These are phyloP conservation scores for Trichoderma brevicompactum DNA, from an alignment of 2,329 filamentous ascomycete species.

Conservation along the genomic window DNA sequence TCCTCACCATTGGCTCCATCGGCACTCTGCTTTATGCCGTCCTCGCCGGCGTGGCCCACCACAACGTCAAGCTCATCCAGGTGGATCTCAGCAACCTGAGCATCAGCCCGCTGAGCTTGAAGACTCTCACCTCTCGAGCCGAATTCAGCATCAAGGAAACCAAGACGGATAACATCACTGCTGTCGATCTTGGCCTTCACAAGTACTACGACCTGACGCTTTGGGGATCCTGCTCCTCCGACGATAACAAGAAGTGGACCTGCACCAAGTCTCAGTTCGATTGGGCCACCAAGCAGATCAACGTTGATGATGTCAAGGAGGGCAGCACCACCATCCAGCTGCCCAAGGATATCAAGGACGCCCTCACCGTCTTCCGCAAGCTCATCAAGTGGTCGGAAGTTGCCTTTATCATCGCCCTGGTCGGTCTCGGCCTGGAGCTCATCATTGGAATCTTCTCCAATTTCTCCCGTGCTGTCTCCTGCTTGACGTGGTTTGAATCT, in stretches of 20 bases:
- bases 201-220: constrained; percentile 82
- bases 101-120: constrained; percentile 37
- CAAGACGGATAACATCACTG: constrained; percentile 57
- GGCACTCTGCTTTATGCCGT: constrained; percentile 66
- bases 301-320: constrained; percentile 58
- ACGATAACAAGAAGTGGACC: constrained; percentile 56
- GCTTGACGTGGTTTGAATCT: constrained; percentile 79
- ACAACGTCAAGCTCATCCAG: constrained; percentile 61
- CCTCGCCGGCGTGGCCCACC: constrained; percentile 60
- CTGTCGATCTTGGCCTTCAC: constrained; percentile 63
- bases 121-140: constrained; percentile 33
- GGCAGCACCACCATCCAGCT: constrained; percentile 63
- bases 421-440: constrained; percentile 72
- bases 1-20: constrained; percentile 76
- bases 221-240: constrained; percentile 82
- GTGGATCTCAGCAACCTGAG: constrained; percentile 65
- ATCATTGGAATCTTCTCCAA: constrained; percentile 80
- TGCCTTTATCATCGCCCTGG: constrained; percentile 74
- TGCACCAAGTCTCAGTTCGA: constrained; percentile 75
- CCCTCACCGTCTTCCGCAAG: constrained; percentile 73
- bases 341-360: constrained; percentile 67
- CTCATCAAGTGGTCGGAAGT: constrained; percentile 83
- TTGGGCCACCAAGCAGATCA: constrained; percentile 76
- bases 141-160: constrained; percentile 20
- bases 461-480: constrained; percentile 80